Evolutionary conservation across 345 rosid genomes (phyloP), one percentile per base, ranked within the genome.

Genomic region (Draba incana): DNA sequence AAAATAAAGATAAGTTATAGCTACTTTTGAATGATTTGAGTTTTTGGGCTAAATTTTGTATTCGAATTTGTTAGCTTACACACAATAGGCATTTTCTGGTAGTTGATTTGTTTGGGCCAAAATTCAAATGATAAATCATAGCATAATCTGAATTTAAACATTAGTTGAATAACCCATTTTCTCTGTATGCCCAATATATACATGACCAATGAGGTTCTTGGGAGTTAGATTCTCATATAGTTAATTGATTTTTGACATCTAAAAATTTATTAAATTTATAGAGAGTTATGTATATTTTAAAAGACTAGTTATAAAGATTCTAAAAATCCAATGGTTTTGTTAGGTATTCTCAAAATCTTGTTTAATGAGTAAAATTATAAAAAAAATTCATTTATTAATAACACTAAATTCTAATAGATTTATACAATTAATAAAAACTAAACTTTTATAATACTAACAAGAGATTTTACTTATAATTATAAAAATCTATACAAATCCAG

Each of bases 91-190:
- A 20, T 20, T 24, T 50, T 50, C 6, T 4, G 8, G 55, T 51
- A 25, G 55, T 50, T 24, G 33, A 24, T 50, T 50, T 27, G 10
- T 47, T 20, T 48, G 52, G 38, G 57, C 57, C 57, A 28, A 6
- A 52, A 28, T 7, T 2, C 5, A 52, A 28, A 28, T n/a, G 20
- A 52, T 25, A 51, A 51, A 25, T 15, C 35, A 25, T 27, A 25
- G 4, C 37, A 52, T 2, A 48, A 48, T 16, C 0, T 20, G 52
- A 9, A 6, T 30, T 23, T 6, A 25, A 4, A 42, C 4, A 25
- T 43, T 8, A 42, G 9, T 43, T 24, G 5, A 42, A 16, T 33
- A 55, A 35, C 5, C 63, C 30, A 13, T 39, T n/a, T 41, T 25
- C 6, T 13, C 49, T 13, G 4, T 14, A 25, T 42, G 51, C 39